These are phyloP conservation scores for Suillus placidus DNA, from an alignment of 768 basidiomycete species.

Conservation along the genomic window DNA sequence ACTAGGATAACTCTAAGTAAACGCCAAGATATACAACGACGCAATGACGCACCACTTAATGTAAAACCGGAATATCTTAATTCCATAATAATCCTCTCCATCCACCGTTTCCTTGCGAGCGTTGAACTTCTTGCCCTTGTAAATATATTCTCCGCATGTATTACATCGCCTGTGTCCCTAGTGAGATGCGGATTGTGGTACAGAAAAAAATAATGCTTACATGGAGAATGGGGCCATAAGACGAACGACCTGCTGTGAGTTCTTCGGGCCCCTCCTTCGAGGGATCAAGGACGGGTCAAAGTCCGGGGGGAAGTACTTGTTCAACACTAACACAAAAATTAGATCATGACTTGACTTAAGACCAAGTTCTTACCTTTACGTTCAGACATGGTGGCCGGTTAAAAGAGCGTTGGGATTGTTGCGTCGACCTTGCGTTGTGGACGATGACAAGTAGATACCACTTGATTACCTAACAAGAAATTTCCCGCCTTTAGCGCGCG, in stretches of 20 bases:
- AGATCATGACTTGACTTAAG: not conserved
- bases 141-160: constrained; percentile 97
- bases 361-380: constrained; percentile 63
- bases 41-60: constrained; percentile 77
- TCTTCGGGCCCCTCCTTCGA: constrained; percentile 85
- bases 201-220: constrained; percentile 45
- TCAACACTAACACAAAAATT: constrained; percentile 61
- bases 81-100: constrained; percentile 96
- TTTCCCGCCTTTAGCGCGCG: constrained; percentile 33
- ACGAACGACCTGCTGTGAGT: constrained; percentile 96
- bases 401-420: not conserved
- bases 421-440: not conserved
- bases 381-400: constrained; percentile 66
- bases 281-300: constrained; percentile 98
- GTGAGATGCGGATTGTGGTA: not conserved
- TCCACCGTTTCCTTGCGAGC: constrained; percentile 98
- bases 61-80: constrained; percentile 94
- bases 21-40: constrained; percentile 21
- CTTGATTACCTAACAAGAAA: constrained; percentile 38
- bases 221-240: constrained; percentile 99
- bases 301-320: constrained; percentile 97
- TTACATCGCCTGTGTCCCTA: constrained; percentile 72
- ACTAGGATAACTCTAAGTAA: constrained; percentile 45
- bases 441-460: constrained; percentile 5
- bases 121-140: constrained; percentile 99